Percentiles rank a stretch among this genome's conserved stretches.
phyloP scores from a whole-genome alignment of 768 basidiomycete species.

The Agaricus blazei region DNA sequence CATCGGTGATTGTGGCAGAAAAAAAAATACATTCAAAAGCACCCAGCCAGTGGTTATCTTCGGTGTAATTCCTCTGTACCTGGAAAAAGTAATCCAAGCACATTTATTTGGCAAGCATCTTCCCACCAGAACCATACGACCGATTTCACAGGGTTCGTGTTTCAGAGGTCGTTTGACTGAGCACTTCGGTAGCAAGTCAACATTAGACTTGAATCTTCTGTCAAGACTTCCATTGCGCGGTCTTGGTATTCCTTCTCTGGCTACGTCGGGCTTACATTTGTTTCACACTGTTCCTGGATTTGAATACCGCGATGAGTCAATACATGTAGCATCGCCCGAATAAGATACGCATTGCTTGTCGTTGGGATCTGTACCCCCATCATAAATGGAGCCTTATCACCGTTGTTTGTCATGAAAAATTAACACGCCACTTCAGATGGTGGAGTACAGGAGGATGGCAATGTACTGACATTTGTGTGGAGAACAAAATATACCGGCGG shows the following conservation, averaged over 20 bases:
- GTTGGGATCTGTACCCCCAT: background rate
- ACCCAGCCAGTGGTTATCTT: background rate
- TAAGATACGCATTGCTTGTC: background rate
- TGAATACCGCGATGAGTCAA: background rate
- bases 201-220: background rate
- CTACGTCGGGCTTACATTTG: background rate
- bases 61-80: background rate
- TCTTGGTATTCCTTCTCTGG: background rate
- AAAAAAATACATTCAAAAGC: background rate
- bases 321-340: background rate
- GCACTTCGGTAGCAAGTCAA: background rate
- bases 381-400: background rate
- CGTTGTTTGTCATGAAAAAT: background rate
- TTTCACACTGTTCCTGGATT: slow-evolving; percentile 3
- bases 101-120: slow-evolving; percentile 2
- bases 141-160: slow-evolving; percentile 8
- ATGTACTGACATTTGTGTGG: background rate
- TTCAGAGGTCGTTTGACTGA: slow-evolving; percentile 3
- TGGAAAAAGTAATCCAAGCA: background rate
- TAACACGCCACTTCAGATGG: too few relatives aligned
- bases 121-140: background rate
- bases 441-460: background rate
- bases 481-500: background rate
- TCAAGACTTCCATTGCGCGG: background rate
- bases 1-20: background rate